These are phyloP conservation scores for Talaromyces borbonicus DNA, from an alignment of 495 filamentous ascomycete species.

Conservation along the genomic window DNA sequence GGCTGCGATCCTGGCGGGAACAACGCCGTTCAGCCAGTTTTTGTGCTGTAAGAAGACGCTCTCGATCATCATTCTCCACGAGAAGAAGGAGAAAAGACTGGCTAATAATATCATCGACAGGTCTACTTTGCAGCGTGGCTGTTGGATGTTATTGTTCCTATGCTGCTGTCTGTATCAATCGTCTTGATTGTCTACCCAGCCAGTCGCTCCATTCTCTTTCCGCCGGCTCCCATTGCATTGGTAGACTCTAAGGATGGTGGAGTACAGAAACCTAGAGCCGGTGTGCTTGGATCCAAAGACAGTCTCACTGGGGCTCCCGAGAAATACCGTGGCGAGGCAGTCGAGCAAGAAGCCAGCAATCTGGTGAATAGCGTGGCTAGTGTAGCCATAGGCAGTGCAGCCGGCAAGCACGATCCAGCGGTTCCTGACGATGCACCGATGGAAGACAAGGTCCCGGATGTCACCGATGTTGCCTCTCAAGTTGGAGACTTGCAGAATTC, in stretches of 20 bases:
- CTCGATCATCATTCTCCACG: no score
- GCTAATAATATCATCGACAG: conserved; percentile 19
- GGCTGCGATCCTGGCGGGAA: conserved; percentile 76
- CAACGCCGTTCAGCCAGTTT: conserved; percentile 57
- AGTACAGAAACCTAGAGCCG: conserved; percentile 58
- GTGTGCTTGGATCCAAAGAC: conserved; percentile 64
- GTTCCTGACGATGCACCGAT: conserved; percentile 34
- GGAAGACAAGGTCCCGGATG: conserved; percentile 47
- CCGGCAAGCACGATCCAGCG: conserved; percentile 57
- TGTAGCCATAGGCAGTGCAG: conserved; percentile 64
- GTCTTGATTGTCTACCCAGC: conserved; percentile 58
- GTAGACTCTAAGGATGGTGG: conserved; percentile 53
- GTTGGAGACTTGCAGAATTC: conserved; percentile 48
- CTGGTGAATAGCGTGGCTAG: conserved; percentile 67
- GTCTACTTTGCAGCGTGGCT: conserved; percentile 69
- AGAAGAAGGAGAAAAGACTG: background rate
- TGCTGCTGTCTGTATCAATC: conserved; percentile 46
- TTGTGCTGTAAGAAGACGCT: conserved; percentile 35
- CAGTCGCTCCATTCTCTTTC: conserved; percentile 58
- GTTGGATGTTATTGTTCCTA: conserved; percentile 62
- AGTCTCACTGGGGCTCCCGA: conserved; percentile 76
- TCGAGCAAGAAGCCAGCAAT: conserved; percentile 76
- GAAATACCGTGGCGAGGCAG: conserved; percentile 76
- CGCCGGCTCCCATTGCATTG: conserved; percentile 57
- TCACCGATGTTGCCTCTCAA: conserved; percentile 41